Percentiles rank a stretch among this genome's conserved stretches.
These are phyloP conservation scores for Nicotiana attenuata DNA, from an alignment of 257 asterid species.

Conservation along the genomic window DNA sequence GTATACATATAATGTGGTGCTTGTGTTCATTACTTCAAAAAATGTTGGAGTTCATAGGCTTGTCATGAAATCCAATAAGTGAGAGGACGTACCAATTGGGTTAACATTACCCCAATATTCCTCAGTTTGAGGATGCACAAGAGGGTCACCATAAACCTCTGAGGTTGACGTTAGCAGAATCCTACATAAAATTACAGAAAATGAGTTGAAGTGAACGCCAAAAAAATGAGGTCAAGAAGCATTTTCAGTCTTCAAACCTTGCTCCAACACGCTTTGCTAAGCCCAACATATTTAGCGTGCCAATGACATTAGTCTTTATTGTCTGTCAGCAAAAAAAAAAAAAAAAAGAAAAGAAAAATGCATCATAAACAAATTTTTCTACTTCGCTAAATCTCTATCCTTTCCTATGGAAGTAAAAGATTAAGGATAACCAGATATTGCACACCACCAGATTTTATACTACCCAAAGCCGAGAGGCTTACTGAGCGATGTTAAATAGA, in stretches of 20 bases:
- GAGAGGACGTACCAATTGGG: slow-evolving; percentile 65
- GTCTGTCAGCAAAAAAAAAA: slow-evolving; percentile 39
- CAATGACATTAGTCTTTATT: slow-evolving; percentile 91
- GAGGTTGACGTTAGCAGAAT: slow-evolving; percentile 90
- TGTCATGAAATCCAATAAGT: background rate
- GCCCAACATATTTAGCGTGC: slow-evolving; percentile 93
- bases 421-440: background rate
- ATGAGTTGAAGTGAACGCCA: background rate
- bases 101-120: slow-evolving; percentile 96
- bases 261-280: slow-evolving; percentile 97
- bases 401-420: background rate
- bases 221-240: background rate
- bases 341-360: background rate
- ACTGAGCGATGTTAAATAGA: background rate
- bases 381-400: background rate
- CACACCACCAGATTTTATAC: background rate
- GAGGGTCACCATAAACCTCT: slow-evolving; percentile 96
- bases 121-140: slow-evolving; percentile 88
- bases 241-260: slow-evolving; percentile 37
- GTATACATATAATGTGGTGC: background rate
- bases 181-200: slow-evolving; percentile 27
- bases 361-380: background rate
- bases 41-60: background rate
- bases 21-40: background rate
- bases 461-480: background rate